Conservation (phyloP, 208 protist genomes). For the Borovskyia barvae region DNA sequence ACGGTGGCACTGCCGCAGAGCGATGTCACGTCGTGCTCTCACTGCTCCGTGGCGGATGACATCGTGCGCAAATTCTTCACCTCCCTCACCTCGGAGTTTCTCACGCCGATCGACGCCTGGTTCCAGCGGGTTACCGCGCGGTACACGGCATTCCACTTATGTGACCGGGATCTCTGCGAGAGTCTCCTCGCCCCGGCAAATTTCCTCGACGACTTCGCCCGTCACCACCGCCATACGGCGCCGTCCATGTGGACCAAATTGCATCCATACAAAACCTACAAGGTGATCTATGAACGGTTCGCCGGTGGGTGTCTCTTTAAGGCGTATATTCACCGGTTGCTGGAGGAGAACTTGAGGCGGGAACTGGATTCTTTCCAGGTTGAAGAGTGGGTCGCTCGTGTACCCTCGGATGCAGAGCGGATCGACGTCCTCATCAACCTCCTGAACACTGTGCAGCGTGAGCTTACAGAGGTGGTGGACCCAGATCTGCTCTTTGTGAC, state of each 20-base stretch:
- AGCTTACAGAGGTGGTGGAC: slow-evolving; percentile 56
- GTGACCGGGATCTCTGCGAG: slow-evolving; percentile 42
- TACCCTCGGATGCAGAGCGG: slow-evolving; percentile 55
- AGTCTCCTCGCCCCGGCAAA: slow-evolving; percentile 38
- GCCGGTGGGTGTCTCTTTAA: slow-evolving; percentile 64
- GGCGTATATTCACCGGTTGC: slow-evolving; percentile 48
- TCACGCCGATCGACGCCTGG: slow-evolving; percentile 68
- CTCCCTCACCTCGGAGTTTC: slow-evolving; percentile 84
- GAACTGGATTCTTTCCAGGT: slow-evolving; percentile 52
- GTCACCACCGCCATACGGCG: slow-evolving; percentile 53
- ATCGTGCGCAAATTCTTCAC: slow-evolving; percentile 82
- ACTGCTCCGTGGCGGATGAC: slow-evolving; percentile 77
- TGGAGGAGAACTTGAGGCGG: slow-evolving; percentile 52
- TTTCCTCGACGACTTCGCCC: slow-evolving; percentile 67
- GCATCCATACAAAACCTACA: slow-evolving; percentile 75
- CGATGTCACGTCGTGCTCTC: slow-evolving; percentile 36
- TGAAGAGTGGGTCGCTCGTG: slow-evolving; percentile 43
- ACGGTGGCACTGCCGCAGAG: slow-evolving; percentile 5
- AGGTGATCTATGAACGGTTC: slow-evolving; percentile 79
- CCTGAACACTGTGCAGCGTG: slow-evolving; percentile 52
- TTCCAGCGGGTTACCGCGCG: slow-evolving; percentile 38
- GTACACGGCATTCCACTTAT: slow-evolving; percentile 64
- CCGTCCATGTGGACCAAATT: slow-evolving; percentile 50
- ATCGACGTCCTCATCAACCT: slow-evolving; percentile 77
- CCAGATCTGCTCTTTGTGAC: slow-evolving; percentile 79